phyloP scores from a whole-genome alignment of 1,284 basidiomycete genomes.

The Ustilago xerochloae region DNA sequence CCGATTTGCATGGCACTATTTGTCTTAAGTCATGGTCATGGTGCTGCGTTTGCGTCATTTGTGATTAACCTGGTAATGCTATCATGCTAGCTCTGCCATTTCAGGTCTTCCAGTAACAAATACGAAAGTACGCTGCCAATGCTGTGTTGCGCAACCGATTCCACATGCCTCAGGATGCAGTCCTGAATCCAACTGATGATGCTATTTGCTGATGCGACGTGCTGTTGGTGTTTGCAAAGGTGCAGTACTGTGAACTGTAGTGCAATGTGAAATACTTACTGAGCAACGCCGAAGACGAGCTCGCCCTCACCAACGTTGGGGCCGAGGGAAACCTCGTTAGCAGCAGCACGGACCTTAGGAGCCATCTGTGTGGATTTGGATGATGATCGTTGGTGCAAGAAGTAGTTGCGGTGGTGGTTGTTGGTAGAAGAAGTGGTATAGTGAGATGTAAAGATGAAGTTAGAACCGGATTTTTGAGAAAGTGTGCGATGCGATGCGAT shows the following conservation, averaged over 20 bases:
- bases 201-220: slow-evolving; percentile 15
- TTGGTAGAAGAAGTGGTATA: background rate
- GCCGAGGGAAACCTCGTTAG: slow-evolving; percentile 66
- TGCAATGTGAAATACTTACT: slow-evolving; percentile 49
- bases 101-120: too few species aligned
- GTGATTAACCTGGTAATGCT: too few species aligned
- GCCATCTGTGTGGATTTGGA: slow-evolving; percentile 57
- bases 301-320: slow-evolving; percentile 68
- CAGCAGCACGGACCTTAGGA: slow-evolving; percentile 64
- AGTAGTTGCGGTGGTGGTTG: too few species aligned
- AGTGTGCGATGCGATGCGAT: background rate
- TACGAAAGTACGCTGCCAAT: too few species aligned
- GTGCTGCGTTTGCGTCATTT: too few species aligned
- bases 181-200: too few species aligned
- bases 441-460: slow-evolving; percentile 5
- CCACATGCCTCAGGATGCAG: too few species aligned
- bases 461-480: slow-evolving; percentile 16
- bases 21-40: too few species aligned
- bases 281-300: slow-evolving; percentile 68
- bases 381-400: background rate
- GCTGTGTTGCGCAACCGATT: too few species aligned
- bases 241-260: background rate
- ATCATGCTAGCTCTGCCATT: too few species aligned
- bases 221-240: background rate
- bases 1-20: too few species aligned